Evolutionary conservation across 1,139 yeast genomes (phyloP).

Genomic region (Saccharomyces hybrid): DNA sequence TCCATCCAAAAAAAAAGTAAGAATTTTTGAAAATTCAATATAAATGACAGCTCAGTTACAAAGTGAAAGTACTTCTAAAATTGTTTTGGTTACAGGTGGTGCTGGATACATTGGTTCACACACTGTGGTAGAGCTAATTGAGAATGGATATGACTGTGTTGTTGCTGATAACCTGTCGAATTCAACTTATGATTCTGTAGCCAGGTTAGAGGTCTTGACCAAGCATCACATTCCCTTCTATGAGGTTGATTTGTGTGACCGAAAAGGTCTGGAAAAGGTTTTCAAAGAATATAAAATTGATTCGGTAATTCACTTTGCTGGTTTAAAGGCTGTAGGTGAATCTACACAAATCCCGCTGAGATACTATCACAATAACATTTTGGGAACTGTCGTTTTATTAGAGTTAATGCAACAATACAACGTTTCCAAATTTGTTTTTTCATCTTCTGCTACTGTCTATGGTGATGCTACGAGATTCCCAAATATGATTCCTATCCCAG

Average conservation of each 20-base stretch:
- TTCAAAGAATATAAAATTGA: conserved; percentile 45
- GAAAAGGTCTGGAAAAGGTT: conserved; percentile 41
- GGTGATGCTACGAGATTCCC: conserved; percentile 75
- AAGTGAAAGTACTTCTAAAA: conserved; percentile 10
- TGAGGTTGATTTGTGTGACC: conserved; percentile 53
- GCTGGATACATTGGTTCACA: conserved; percentile 87
- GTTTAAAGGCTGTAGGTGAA: conserved; percentile 79
- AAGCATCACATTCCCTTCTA: conserved; percentile 47
- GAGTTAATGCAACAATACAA: conserved; percentile 42
- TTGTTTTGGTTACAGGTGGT: conserved; percentile 73
- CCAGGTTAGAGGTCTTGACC: conserved; percentile 54
- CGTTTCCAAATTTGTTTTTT: conserved; percentile 61
- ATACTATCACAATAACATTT: conserved; percentile 64
- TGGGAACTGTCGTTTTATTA: conserved; percentile 56
- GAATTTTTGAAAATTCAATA: not conserved
- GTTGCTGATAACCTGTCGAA: conserved; percentile 65
- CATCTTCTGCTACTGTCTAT: conserved; percentile 78
- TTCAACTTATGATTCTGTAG: conserved; percentile 61
- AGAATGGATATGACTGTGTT: conserved; percentile 61
- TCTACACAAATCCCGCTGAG: conserved; percentile 64
- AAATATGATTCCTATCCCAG: conserved; percentile 74
- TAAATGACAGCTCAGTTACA: conserved; percentile 2
- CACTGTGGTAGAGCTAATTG: conserved; percentile 59
- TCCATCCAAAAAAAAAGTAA: not conserved
- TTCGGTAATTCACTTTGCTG: conserved; percentile 79